Evolutionary conservation across 768 basidiomycete species (phyloP).

Genomic region (Inosperma sp.): DNA sequence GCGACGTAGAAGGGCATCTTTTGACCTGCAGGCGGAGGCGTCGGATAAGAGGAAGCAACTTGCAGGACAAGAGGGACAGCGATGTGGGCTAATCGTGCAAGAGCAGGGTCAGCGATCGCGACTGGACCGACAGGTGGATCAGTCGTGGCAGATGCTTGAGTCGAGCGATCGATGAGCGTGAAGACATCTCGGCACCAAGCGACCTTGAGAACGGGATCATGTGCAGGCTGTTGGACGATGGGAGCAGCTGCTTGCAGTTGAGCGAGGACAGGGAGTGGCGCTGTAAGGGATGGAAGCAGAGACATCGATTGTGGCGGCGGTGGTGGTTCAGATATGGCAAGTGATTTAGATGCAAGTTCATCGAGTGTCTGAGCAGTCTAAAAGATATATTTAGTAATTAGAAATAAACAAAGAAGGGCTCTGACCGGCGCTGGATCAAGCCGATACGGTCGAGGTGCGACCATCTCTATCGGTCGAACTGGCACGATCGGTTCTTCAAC

Average conservation of each 20-base stretch:
- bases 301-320: constrained; percentile 40
- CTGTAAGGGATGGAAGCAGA: constrained; percentile 53
- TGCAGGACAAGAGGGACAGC: constrained; percentile 65
- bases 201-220: constrained; percentile 59
- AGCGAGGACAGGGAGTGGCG: constrained; percentile 61
- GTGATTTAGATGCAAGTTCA: constrained; percentile 40
- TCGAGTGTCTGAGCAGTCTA: constrained; percentile 66
- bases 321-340: constrained; percentile 43
- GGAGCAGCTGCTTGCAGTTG: constrained; percentile 50
- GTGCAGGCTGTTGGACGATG: constrained; percentile 48
- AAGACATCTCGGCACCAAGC: constrained; percentile 83
- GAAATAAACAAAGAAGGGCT: constrained; percentile 14
- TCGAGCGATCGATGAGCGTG: constrained; percentile 59
- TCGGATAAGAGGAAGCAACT: constrained; percentile 34
- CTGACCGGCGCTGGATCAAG: constrained; percentile 57
- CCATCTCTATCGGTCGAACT: constrained; percentile 52
- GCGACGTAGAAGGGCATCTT: constrained; percentile 44
- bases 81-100: constrained; percentile 54
- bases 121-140: constrained; percentile 38
- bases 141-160: constrained; percentile 20
- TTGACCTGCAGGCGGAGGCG: neutral
- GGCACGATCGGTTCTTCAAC: constrained; percentile 37
- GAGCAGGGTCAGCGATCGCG: constrained; percentile 52
- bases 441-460: constrained; percentile 63
- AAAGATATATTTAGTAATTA: neutral